Percentiles rank a stretch among this genome's conserved stretches.
These are phyloP conservation scores for Colletotrichum liriopes DNA, from an alignment of 2,329 filamentous ascomycete species.

Conservation along the genomic window DNA sequence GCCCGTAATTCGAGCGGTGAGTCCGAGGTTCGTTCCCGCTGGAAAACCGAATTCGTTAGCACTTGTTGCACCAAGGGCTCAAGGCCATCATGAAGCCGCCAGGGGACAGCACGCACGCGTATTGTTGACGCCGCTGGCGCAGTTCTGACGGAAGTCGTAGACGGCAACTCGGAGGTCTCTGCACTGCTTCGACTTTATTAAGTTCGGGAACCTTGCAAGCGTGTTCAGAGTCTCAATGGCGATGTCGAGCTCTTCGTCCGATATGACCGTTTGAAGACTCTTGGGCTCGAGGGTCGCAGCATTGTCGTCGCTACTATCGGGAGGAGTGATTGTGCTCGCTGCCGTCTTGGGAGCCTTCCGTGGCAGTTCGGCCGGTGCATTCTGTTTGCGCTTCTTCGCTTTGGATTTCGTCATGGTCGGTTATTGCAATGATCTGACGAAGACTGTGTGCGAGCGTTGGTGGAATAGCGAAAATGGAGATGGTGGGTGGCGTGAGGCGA, in stretches of 20 bases:
- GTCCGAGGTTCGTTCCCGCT: constrained; percentile 64
- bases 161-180: constrained; percentile 77
- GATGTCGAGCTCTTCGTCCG: constrained; percentile 77
- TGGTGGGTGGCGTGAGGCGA: constrained; percentile 1
- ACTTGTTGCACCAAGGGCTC: background rate
- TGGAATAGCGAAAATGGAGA: background rate
- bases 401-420: constrained; percentile 61
- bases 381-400: constrained; percentile 62
- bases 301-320: constrained; percentile 47
- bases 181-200: constrained; percentile 80
- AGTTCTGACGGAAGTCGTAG: constrained; percentile 79
- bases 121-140: constrained; percentile 76
- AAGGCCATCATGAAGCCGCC: too few relatives aligned
- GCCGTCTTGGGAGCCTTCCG: constrained; percentile 58
- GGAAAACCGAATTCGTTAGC: background rate
- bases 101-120: constrained; percentile 55
- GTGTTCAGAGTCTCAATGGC: constrained; percentile 75
- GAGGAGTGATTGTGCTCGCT: constrained; percentile 52
- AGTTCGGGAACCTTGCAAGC: constrained; percentile 70
- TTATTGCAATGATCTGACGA: background rate
- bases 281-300: constrained; percentile 59
- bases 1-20: constrained; percentile 75
- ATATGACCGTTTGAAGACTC: constrained; percentile 69
- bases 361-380: constrained; percentile 52
- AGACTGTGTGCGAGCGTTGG: background rate